A percentile compares a stretch with the other conserved stretches of the same genome.
Evolutionary conservation across 306 rosid genomes (phyloP).

Genomic region (Trifolium repens): DNA sequence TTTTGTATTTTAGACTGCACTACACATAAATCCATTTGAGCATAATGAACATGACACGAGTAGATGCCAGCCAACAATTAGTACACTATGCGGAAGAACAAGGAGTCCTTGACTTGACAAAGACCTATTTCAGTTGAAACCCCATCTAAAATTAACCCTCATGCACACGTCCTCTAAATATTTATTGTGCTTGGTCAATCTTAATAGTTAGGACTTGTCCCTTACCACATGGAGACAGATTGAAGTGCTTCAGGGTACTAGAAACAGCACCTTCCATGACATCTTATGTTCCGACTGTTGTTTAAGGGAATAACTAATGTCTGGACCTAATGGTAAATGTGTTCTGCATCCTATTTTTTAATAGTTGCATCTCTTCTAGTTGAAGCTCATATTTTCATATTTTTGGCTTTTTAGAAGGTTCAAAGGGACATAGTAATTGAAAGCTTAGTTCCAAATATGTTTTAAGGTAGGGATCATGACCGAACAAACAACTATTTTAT

Average conservation of each 20-base stretch:
- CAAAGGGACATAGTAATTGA: not conserved
- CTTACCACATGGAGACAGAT: not conserved
- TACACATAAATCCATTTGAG: not conserved
- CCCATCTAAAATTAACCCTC: not conserved
- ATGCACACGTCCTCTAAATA: not conserved
- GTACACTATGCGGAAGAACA: not conserved
- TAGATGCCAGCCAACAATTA: not conserved
- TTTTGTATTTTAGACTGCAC: constrained; percentile 16
- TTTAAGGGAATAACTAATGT: not conserved
- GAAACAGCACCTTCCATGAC: not conserved
- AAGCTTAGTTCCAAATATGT: not conserved
- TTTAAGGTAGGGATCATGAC: not conserved
- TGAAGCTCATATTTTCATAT: not conserved
- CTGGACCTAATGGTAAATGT: not conserved
- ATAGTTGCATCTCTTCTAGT: not conserved
- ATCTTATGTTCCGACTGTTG: not conserved
- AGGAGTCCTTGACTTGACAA: not conserved
- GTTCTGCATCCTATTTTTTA: not conserved
- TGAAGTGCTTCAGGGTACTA: constrained; percentile 2
- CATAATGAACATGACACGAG: not conserved
- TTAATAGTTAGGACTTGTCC: not conserved
- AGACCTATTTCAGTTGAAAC: not conserved
- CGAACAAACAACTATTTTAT: not conserved
- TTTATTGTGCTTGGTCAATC: not conserved
- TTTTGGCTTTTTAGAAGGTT: not conserved